A percentile compares a stretch with the other conserved stretches of the same genome.
Conservation (phyloP, 306 rosid genomes). For the Albizia julibrissin region DNA sequence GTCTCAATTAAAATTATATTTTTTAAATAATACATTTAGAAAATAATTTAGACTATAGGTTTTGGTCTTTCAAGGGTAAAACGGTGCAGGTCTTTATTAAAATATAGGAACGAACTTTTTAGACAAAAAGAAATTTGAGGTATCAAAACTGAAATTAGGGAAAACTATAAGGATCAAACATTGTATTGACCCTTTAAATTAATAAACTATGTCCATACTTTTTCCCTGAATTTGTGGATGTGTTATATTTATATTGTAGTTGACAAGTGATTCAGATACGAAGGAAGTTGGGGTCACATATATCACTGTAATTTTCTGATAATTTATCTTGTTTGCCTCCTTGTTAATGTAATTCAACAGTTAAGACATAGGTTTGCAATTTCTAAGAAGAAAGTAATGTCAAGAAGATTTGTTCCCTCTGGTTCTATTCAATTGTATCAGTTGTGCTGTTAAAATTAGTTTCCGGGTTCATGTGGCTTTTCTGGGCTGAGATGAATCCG, state of each 20-base stretch:
- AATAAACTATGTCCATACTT: background rate
- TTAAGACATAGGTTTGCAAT: constrained; percentile 20
- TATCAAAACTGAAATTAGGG: too few relatives aligned
- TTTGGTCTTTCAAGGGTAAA: too few relatives aligned
- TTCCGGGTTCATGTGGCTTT: background rate
- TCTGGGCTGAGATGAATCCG: constrained; percentile 4
- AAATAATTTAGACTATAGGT: background rate
- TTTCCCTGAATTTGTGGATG: constrained; percentile 7
- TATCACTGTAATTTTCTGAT: background rate
- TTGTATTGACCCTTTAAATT: too few relatives aligned
- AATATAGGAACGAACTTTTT: too few relatives aligned
- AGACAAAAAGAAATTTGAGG: too few relatives aligned
- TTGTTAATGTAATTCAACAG: background rate
- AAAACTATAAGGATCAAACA: too few relatives aligned
- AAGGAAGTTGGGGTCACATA: background rate
- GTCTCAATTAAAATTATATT: background rate
- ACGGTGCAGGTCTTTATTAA: too few relatives aligned
- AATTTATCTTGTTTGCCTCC: constrained; percentile 4
- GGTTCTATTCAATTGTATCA: constrained; percentile 19
- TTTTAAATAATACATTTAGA: too few relatives aligned
- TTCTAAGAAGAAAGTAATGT: background rate
- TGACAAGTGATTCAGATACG: background rate
- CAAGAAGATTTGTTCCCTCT: constrained; percentile 2
- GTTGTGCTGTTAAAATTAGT: background rate
- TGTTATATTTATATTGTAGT: constrained; percentile 17